Evolutionary conservation across 495 filamentous ascomycete genomes (phyloP), one percentile per base, ranked within the genome.

Genomic region (Aspergillus indologenus): DNA sequence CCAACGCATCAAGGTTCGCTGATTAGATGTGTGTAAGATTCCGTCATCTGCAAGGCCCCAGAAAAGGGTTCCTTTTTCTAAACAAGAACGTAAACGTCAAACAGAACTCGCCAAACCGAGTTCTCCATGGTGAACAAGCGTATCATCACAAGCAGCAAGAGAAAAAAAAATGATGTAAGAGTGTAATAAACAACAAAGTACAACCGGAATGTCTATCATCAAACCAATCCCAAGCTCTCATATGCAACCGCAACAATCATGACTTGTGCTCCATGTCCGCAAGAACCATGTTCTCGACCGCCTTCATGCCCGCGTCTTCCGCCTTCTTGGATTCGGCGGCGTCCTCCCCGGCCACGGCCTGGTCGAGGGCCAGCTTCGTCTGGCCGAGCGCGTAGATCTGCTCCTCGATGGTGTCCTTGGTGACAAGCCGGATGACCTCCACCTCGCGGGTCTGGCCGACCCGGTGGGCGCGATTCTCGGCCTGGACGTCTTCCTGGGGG

Each of bases 401-500:
- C 72, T 97, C 91, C 70, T 98, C 94, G 50, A 98, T 89, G 0
- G 93, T 96, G 56, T 82, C 86, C 52, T 81, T 82, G 2, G 88
- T 92, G 56, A 98, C 87, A 6, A 98, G 79, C 46, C 90, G 81
- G 53, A 88, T 76, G 51, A 98, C 86, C 65, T 98, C 94, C 2
- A 98, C 94, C 18, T 91, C 88, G 23, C 89, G 75, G 9, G 81
- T 92, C 71, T 98, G 94, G 1, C 94, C 95, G 12, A 98, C 90
- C 4, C 94, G 85, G 75, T 98, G 94, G 1, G 94, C 94, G 19
- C 94, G 89, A 68, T 98, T 97, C 74, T 96, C 92, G 0, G 94
- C 94, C 70, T 98, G 94, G 1, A 94, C 82, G 67, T 98, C 94
- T 57, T 97, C 92, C 70, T 98, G 94, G 0, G 94, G 94, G 64